Evolutionary conservation across 75 land plant species (phyloP), one percentile per base, ranked within the genome.

Genomic region (Sequoiadendron giganteum): DNA sequence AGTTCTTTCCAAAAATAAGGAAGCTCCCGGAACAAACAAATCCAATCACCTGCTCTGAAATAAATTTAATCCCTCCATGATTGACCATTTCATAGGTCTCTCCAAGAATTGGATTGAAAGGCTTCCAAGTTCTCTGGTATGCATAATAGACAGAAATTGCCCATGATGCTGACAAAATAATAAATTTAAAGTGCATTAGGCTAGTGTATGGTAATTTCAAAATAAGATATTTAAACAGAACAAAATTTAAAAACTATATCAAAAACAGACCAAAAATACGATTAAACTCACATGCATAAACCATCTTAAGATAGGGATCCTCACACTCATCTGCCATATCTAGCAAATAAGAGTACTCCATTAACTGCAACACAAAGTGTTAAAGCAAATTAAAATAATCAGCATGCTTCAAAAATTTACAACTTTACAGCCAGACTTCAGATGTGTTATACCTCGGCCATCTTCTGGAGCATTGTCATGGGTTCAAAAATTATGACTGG

Each of bases 381-480:
- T 65, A 65, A 87, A 49, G n/a, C 18, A 87, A 84, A 48, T 85
- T 34, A 85, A 83, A 25, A 78, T 43, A 30, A 73, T 47, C 84
- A 80, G 47, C 70, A 85, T 10, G 21, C 25, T 25, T 32, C 84
- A n/a, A 11, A 55, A 32, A 16, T 30, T 19, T 36, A 38, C 73
- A 36, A n/a, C 39, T 42, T 45, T 30, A 85, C 25, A 85, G 21
- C 36, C 38, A 52, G 28, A 86, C n/a, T 68, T 54, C 38, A 25
- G 36, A 87, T 21, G 48, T 21, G 6, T 87, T 87, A 70, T 90
- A 97, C 99, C 97, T 98, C 99, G 32, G 99, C 99, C 94, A 97
- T 97, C 88, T 93, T 98, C 90, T 97, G 99, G 87, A 98, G 92
- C 99, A 95, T 98, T 3, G 99, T 98, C 99, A 98, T 98, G 70